phyloP scores from a whole-genome alignment of 345 rosid genomes.

The Eucalyptus erythrocorys region DNA sequence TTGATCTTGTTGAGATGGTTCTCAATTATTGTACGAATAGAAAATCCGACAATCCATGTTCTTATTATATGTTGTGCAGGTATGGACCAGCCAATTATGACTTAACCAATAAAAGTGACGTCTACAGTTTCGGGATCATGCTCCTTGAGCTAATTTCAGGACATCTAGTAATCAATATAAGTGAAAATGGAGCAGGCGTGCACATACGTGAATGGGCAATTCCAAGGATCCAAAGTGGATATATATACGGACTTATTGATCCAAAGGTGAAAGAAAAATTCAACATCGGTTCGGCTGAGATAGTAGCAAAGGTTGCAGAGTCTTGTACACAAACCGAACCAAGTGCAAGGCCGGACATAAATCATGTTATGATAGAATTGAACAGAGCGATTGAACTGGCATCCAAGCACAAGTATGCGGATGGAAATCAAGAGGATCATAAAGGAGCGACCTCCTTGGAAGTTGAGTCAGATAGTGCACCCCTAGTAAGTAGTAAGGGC shows the following conservation, averaged over 20 bases:
- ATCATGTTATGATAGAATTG: too few species aligned
- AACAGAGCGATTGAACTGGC: too few species aligned
- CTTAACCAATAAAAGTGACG: slow-evolving; percentile 28
- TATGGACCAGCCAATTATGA: neutral
- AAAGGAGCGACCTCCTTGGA: too few species aligned
- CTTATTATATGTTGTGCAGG: neutral
- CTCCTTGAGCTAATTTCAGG: slow-evolving; percentile 40
- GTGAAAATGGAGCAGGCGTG: neutral
- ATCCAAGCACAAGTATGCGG: too few species aligned
- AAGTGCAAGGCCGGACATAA: rapidly evolving
- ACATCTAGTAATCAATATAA: slow-evolving; percentile 8
- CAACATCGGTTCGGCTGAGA: slow-evolving; percentile 18
- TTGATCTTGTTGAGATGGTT: too few species aligned
- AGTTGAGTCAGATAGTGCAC: rapidly evolving
- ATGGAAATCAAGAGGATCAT: too few species aligned
- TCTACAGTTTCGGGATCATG: slow-evolving; percentile 37
- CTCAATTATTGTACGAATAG: rapidly evolving
- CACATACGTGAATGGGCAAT: slow-evolving; percentile 23
- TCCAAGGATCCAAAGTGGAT: slow-evolving; percentile 5
- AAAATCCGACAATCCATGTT: rapidly evolving
- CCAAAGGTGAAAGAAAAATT: slow-evolving; percentile 13
- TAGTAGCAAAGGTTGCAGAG: neutral
- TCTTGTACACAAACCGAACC: rapidly evolving
- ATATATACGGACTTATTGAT: slow-evolving; percentile 15
- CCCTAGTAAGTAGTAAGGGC: too few species aligned